Base-by-base conservation (phyloP, 2,329 filamentous ascomycete genomes). In the Paramyrothecium sp. region DNA sequence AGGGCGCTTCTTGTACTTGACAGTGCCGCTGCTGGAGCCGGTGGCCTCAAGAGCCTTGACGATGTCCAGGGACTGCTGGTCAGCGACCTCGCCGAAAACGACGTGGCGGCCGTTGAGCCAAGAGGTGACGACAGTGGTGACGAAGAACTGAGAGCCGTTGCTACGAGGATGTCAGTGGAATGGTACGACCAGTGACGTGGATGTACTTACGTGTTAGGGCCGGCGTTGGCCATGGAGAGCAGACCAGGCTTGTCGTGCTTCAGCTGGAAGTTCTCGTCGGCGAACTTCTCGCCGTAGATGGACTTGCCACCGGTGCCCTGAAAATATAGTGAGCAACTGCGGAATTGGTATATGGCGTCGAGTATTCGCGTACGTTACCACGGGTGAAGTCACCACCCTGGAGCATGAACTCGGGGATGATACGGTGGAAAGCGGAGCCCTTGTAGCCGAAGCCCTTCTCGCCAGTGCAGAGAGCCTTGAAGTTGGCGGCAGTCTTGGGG, bases 121-220 rank as follows among this genome's bases (percentile, higher is more conserved):
- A 56, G 88, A 88, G 60, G 95, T 98, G 59, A 88, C 84, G 53
- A 96, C 92, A 56, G 94, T 98, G 69, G 94, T 98, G 73, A 98
- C 81, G 83, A 98, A 98, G 85, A 98, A 98, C 78, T 98, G 94
- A 54, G 91, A 96, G 69, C 95, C 95, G 80, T 99, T 99, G 76
- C 95, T 97, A 61, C 78, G 78, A 12, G 79, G 80, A 19, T 80
- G 53, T 68, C 47, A 66, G 67, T 34, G 61, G 55, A 11, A 41
- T 26, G 20, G n/a, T 0, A 13, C 33, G 13, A 2, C 3, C 17
- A 21, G 21, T 1, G 12, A 7, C 13, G 12, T 4, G 3, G 21
- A 3, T n/a, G 16, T 7, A 13, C 84, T 77, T 81, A 88, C 86
- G 94, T 98, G 89, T 98, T 96, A 73, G 90, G 89, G 67, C 92